phyloP scores from a whole-genome alignment of 2,329 filamentous ascomycete species.

The Verticillium nubilum region DNA sequence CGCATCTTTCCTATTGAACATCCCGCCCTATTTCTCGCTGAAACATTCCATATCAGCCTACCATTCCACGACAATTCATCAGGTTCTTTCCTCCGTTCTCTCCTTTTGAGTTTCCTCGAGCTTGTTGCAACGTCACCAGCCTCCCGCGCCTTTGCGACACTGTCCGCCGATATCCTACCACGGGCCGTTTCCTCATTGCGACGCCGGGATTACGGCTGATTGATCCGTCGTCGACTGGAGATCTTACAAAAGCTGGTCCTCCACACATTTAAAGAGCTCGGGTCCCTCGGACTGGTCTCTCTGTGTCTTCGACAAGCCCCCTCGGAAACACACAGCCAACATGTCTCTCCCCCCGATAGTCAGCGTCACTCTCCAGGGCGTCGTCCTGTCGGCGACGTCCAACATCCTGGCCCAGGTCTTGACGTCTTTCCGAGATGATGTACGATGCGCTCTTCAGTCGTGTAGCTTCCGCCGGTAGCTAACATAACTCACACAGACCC shows the following conservation, averaged over 20 bases:
- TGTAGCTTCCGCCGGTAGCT: background rate
- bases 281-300: background rate
- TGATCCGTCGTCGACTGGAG: background rate
- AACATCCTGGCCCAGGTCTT: constrained; percentile 71
- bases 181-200: background rate
- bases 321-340: background rate
- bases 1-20: background rate
- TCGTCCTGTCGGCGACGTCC: constrained; percentile 59
- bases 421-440: constrained; percentile 54
- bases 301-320: background rate
- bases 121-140: background rate
- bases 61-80: background rate
- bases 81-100: background rate
- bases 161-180: background rate
- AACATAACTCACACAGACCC: constrained; percentile 34
- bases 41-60: background rate
- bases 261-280: background rate
- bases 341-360: constrained; percentile 47
- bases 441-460: constrained; percentile 27
- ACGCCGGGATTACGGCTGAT: background rate
- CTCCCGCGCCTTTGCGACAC: no score
- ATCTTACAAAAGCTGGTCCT: background rate
- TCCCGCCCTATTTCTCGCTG: background rate
- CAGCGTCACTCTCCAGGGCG: constrained; percentile 59
- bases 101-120: background rate